Evolutionary conservation across 371 early-diverging fungal species (phyloP).

Genomic region (Mucor irregularis): DNA sequence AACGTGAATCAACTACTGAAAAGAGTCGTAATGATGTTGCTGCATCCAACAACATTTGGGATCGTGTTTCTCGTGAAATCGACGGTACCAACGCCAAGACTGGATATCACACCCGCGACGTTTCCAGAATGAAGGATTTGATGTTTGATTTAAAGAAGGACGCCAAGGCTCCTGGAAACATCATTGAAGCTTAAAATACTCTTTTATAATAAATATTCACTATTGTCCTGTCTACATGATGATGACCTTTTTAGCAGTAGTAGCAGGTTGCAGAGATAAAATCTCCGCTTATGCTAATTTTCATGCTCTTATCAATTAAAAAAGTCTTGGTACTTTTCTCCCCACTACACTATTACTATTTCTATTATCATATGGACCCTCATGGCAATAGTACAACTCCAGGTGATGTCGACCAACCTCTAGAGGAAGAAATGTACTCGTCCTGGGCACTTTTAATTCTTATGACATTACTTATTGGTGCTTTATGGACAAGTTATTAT

Average conservation of each 20-base stretch:
- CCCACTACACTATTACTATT: too few relatives aligned
- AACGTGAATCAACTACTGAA: slow-evolving; percentile 51
- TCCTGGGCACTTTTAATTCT: slow-evolving; percentile 88
- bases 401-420: slow-evolving; percentile 36
- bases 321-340: too few relatives aligned
- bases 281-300: background rate
- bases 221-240: too few relatives aligned
- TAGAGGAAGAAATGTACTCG: slow-evolving; percentile 75
- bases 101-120: slow-evolving; percentile 53
- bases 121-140: slow-evolving; percentile 83
- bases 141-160: slow-evolving; percentile 80
- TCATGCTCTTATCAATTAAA: background rate
- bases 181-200: slow-evolving; percentile 41
- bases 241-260: too few relatives aligned
- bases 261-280: too few relatives aligned
- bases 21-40: slow-evolving; percentile 61
- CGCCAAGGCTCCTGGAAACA: slow-evolving; percentile 75
- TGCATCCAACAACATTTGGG: slow-evolving; percentile 71
- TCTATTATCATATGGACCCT: slow-evolving; percentile 14
- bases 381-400: slow-evolving; percentile 14
- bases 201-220: background rate
- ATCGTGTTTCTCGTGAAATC: slow-evolving; percentile 70
- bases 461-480: slow-evolving; percentile 77
- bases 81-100: slow-evolving; percentile 58
- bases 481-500: slow-evolving; percentile 83